Percentiles rank a stretch among this genome's conserved stretches.
These are phyloP conservation scores for Marasmius sp. DNA, from an alignment of 1,284 basidiomycete species.

Conservation along the genomic window DNA sequence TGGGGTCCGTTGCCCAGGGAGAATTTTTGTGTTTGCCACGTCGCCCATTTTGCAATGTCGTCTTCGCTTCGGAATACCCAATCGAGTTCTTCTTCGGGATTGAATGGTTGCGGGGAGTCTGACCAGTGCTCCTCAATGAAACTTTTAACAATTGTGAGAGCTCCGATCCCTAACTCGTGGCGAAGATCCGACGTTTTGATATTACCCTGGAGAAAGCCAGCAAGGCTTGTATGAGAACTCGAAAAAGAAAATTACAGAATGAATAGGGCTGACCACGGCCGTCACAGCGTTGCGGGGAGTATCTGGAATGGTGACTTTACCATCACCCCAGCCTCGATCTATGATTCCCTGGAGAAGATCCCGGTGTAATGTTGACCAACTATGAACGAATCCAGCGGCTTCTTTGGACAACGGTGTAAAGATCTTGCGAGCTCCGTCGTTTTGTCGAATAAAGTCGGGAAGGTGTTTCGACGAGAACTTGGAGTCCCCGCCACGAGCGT, in stretches of 20 bases:
- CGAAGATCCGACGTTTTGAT: neutral
- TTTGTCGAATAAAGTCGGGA: neutral
- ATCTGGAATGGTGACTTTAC: neutral
- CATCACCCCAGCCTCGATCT: neutral
- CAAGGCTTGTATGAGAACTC: no score
- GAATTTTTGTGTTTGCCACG: neutral
- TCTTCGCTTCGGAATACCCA: neutral
- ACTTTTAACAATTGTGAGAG: neutral
- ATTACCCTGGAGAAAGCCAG: neutral
- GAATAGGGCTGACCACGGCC: no score
- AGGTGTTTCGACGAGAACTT: neutral
- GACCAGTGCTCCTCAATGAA: neutral
- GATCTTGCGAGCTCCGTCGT: neutral
- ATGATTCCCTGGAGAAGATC: neutral
- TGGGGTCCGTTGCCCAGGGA: neutral
- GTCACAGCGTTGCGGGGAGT: no score
- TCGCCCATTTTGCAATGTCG: neutral
- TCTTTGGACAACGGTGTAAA: neutral
- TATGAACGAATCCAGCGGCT: neutral
- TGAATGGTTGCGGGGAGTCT: neutral
- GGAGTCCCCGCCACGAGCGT: neutral
- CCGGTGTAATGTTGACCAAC: neutral
- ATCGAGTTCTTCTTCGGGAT: neutral
- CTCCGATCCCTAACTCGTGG: neutral
- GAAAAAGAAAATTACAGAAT: neutral